Conservation (phyloP, 257 asterid genomes). For the Gentiana macrophylla region DNA sequence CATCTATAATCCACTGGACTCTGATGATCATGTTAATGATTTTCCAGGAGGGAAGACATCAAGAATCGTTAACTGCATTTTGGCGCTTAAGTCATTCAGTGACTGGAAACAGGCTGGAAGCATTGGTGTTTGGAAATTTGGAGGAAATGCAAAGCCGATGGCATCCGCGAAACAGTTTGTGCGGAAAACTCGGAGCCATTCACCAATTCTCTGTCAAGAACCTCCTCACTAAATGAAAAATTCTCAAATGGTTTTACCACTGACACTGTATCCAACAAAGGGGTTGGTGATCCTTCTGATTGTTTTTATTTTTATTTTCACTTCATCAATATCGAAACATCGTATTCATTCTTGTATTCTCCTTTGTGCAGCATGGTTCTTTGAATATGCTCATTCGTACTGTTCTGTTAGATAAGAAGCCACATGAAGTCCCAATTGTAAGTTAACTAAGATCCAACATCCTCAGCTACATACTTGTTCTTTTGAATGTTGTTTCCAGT, state of each 20-base stretch:
- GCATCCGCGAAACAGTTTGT: conserved; percentile 62
- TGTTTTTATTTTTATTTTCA: not conserved
- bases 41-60: conserved; percentile 86
- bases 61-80: conserved; percentile 72
- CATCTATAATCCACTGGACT: not conserved
- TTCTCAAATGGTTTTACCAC: conserved; percentile 22
- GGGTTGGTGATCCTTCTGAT: conserved; percentile 32
- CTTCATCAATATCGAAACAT: not conserved
- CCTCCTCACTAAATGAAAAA: conserved; percentile 41
- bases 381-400: conserved; percentile 72
- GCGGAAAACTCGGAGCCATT: conserved; percentile 91
- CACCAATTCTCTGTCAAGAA: conserved; percentile 51
- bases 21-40: not conserved
- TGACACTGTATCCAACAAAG: conserved; percentile 37
- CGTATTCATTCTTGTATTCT: not conserved
- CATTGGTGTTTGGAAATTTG: conserved; percentile 78
- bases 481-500: not conserved
- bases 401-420: conserved; percentile 67
- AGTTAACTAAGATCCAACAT: conserved; percentile 12
- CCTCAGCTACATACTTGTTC: not conserved
- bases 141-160: conserved; percentile 62
- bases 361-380: conserved; percentile 53
- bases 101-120: conserved; percentile 86
- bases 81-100: conserved; percentile 78
- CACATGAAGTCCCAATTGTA: conserved; percentile 89